Evolutionary conservation across 2,329 filamentous ascomycete genomes (phyloP), one percentile per base, ranked within the genome.

Genomic region (Rhytidhysteron rufulum): DNA sequence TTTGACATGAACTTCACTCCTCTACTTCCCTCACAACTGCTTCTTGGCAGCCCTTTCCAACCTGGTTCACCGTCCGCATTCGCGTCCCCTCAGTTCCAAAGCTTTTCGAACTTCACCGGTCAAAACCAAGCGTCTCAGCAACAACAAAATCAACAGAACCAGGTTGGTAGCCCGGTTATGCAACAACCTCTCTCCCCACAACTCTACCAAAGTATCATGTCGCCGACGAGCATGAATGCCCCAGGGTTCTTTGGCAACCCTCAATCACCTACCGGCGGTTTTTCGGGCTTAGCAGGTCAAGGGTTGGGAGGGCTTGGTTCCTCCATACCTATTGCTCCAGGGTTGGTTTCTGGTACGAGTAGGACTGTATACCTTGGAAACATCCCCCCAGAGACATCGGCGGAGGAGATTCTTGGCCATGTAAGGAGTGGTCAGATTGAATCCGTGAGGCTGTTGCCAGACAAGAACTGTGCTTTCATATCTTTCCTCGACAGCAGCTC

Each of bases 381-480:
- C 68, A 97, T 98, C 44, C 93, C 93, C n/a, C 87, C 90, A 19
- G 93, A 98, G 71, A 98, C 93, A 6, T 84, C 87, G 36, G 91
- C 93, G 7, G 93, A 98, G 71, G 93, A 98, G 71, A 95, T 98
- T 49, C 74, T 98, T 41, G 86, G 90, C 49, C 93, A 98, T 60
- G 93, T 98, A 44, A 82, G 93, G 49, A 97, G 93, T 67, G 93
- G 93, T 18, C 93, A 97, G 65, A 97, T 98, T 58, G 93, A 98
- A 73, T 97, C 93, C n/a, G 93, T 98, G 39, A 86, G 93, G 55
- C 79, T 98, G 50, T 77, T 98, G 40, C 88, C 91, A 18, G 93
- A 98, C 71, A 98, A 97, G 87, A 98, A 97, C 77, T 98, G 93
- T 63, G 93, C 93, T 43, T 98, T 98, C 76, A 97, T 98, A 64